Evolutionary conservation across 305 asterid genomes (phyloP).

Genomic region (Striga hermonthica): DNA sequence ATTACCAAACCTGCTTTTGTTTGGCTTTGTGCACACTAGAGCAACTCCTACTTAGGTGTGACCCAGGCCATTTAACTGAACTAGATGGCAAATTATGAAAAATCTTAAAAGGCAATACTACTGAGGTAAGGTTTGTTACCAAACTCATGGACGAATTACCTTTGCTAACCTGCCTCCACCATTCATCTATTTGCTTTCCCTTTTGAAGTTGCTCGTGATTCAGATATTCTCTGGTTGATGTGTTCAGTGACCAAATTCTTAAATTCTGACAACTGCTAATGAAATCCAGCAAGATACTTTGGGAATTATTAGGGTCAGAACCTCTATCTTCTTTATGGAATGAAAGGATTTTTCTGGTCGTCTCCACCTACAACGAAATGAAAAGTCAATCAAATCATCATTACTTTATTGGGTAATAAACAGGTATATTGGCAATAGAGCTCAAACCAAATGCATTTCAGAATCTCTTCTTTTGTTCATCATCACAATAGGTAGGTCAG

Average conservation of each 20-base stretch:
- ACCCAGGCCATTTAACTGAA: slow-evolving; percentile 19
- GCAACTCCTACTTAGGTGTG: slow-evolving; percentile 24
- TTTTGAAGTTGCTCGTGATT: slow-evolving; percentile 95
- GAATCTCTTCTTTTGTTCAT: too few species aligned
- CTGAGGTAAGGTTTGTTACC: slow-evolving; percentile 18
- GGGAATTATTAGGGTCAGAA: slow-evolving; percentile 88
- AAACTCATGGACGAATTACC: slow-evolving; percentile 46
- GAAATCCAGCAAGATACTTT: slow-evolving; percentile 90
- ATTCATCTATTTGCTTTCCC: slow-evolving; percentile 98
- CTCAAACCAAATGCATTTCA: neutral
- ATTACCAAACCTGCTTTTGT: slow-evolving; percentile 1
- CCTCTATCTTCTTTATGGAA: slow-evolving; percentile 90
- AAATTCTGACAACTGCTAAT: slow-evolving; percentile 98
- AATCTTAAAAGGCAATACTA: slow-evolving; percentile 17
- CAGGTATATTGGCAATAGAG: slow-evolving; percentile 26
- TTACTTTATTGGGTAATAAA: slow-evolving; percentile 16
- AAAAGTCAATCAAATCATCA: slow-evolving; percentile 16
- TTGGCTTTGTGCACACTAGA: neutral
- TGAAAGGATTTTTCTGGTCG: slow-evolving; percentile 85
- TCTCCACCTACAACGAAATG: slow-evolving; percentile 70
- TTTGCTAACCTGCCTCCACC: slow-evolving; percentile 98
- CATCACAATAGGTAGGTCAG: too few species aligned
- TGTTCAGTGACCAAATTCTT: slow-evolving; percentile 88
- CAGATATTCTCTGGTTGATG: slow-evolving; percentile 87
- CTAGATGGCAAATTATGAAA: slow-evolving; percentile 4